These are phyloP conservation scores for Leptographium wingfieldii DNA, from an alignment of 2,329 filamentous ascomycete genomes.

Conservation along the genomic window DNA sequence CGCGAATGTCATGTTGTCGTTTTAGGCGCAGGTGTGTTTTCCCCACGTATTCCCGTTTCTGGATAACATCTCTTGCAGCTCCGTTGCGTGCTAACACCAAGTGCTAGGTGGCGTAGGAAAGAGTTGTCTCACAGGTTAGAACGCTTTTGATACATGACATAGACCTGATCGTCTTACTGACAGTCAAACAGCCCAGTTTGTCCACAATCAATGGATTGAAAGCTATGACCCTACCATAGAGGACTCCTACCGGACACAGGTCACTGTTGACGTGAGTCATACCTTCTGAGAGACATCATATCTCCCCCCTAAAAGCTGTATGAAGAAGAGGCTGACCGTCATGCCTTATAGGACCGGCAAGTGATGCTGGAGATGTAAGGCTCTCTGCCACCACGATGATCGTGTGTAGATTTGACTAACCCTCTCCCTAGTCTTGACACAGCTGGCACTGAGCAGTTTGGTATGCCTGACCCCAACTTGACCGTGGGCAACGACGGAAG, in stretches of 20 bases:
- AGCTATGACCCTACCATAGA: constrained; percentile 72
- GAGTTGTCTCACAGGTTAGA: constrained; percentile 76
- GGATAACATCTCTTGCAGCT: not conserved
- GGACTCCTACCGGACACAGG: constrained; percentile 62
- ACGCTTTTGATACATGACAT: constrained; percentile 2
- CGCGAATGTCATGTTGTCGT: constrained; percentile 76
- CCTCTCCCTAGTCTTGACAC: constrained; percentile 56
- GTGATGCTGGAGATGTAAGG: constrained; percentile 79
- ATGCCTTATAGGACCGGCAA: constrained; percentile 57
- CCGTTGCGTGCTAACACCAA: not conserved
- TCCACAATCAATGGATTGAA: constrained; percentile 90
- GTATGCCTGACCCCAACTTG: constrained; percentile 18
- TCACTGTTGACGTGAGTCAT: constrained; percentile 68
- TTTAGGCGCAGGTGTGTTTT: constrained; percentile 60
- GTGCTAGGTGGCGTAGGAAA: constrained; percentile 72
- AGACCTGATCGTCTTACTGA: constrained; percentile 4
- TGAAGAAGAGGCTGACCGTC: not conserved
- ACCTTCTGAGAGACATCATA: too few relatives aligned
- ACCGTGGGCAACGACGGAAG: too few relatives aligned
- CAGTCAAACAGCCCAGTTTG: constrained; percentile 61
- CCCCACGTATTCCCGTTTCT: constrained; percentile 4
- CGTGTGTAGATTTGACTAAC: not conserved
- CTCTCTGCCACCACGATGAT: not conserved
- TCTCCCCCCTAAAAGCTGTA: not conserved
- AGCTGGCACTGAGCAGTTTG: constrained; percentile 85